Base-by-base conservation (phyloP, 2,329 filamentous ascomycete species). In the Penicillium sp. region DNA sequence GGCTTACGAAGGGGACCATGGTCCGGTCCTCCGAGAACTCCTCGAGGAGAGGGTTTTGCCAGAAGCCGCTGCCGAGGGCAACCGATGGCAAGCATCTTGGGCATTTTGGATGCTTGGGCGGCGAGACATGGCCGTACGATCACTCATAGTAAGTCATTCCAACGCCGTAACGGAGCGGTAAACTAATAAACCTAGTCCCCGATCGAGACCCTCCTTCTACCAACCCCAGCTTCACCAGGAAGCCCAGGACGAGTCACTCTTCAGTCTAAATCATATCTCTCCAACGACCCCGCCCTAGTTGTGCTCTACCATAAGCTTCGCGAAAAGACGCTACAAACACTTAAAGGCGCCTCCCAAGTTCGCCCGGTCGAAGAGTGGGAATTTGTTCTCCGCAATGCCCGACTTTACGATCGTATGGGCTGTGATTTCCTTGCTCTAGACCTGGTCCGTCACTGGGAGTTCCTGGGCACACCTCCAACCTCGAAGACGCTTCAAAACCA, bases 61-160 rank as follows among this genome's bases (percentile, higher is more conserved):
- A 0, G 76, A 89, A 58, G 94, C 94, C 18, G 86, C 89, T 0
- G 82, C 86, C 40, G 87, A 93, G 60, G 91, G 91, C 2, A 93
- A 99, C 68, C 83, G 93, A 54, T 99, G 94, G 93, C 84, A 96
- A 55, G 90, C 92, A 11, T 94, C 89, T 0, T 99, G 94, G 94
- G 90, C 90, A 2, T 96, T 96, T 69, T 96, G 91, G 88, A 90
- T 96, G 82, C 81, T 97, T 5, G 86, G 86, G 35, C 84, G 89
- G 59, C 85, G 87, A 57, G 89, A 95, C 62, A 89, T 92, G 80
- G 89, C 93, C 6, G 91, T 97, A 6, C 85, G 90, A 50, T 86
- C 89, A 6, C 79, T 99, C 3, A 88, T 96, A 63, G 88, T 91
- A 75, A 79, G 86, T 70, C 15, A 15, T 22, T 22, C 26, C n/a